These are phyloP conservation scores for Eucalyptus albens DNA, from an alignment of 345 rosid species.

Conservation along the genomic window DNA sequence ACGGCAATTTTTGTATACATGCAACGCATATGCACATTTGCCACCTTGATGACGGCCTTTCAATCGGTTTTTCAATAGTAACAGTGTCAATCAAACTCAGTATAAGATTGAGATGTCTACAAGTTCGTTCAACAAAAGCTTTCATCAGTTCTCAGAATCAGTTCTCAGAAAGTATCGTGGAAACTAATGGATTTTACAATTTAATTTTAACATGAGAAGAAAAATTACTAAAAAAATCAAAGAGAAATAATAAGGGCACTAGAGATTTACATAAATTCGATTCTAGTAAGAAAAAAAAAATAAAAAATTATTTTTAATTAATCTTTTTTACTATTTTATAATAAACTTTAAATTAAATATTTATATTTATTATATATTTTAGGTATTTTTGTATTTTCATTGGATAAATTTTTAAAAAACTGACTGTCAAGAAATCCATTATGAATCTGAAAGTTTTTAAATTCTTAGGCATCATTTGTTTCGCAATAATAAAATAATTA, in stretches of 20 bases:
- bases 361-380: too few relatives aligned
- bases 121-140: not conserved
- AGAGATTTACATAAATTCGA: not conserved
- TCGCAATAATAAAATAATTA: too few relatives aligned
- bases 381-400: too few relatives aligned
- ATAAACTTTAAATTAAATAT: too few relatives aligned
- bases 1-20: not conserved
- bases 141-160: not conserved
- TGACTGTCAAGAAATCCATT: not conserved
- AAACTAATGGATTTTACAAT: not conserved
- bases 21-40: not conserved
- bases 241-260: not conserved
- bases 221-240: not conserved
- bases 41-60: not conserved
- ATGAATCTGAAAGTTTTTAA: not conserved
- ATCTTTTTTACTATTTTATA: too few relatives aligned
- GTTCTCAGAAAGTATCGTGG: not conserved
- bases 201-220: not conserved
- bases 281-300: too few relatives aligned
- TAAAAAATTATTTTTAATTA: too few relatives aligned
- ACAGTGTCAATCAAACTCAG: not conserved
- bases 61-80: not conserved
- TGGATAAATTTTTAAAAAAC: too few relatives aligned
- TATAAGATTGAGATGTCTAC: not conserved
- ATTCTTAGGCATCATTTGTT: not conserved